Evolutionary conservation across 2,329 filamentous ascomycete species (phyloP), one percentile per base, ranked within the genome.

Genomic region (Colletotrichum simmondsii): DNA sequence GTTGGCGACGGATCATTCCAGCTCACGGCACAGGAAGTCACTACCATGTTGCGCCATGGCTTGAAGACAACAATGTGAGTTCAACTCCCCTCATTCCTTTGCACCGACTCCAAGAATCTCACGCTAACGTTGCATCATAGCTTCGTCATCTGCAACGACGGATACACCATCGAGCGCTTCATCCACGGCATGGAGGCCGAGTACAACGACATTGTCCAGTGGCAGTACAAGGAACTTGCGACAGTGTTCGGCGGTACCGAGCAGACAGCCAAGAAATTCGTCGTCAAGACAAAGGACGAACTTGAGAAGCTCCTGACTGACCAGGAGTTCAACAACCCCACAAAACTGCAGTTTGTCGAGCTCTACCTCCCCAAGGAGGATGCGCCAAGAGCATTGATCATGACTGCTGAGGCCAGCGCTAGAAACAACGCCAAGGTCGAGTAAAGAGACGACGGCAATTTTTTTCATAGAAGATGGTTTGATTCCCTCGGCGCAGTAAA

Each of bases 1-100:
- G 94, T 95, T n/a, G 95, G 95, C 28, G 95, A 98, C 78, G 95
- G 95, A 32, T 94, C 92, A 70, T 92, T 97, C 82, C 94, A 98
- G 81, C 87, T 97, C 71, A 97, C 94, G 0, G 92, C 90, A 0
- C 95, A 97, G 80, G 95, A 97, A 82, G 80, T 97, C 75, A 93
- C 91, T 81, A 97, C 94, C 12, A 96, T 97, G 88, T 90, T 97
- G 75, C 89, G 92, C 35, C 92, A 94, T 73, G 87, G 89, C 28
- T 85, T 97, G 70, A 92, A 92, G 74, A 90, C 94, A 24, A 96
- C 95, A 78, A 92, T 97, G 88, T 93, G 83, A 85, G 90, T 84
- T 32, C n/a, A 64, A 32, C n/a, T 54, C 24, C 24, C 8, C 10
- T 42, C 35, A 11, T 30, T 49, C 42, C 6, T 5, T 30, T 19